Evolutionary conservation across 352 stramenopile genomes (phyloP).

Genomic region (Peronospora farinosa): DNA sequence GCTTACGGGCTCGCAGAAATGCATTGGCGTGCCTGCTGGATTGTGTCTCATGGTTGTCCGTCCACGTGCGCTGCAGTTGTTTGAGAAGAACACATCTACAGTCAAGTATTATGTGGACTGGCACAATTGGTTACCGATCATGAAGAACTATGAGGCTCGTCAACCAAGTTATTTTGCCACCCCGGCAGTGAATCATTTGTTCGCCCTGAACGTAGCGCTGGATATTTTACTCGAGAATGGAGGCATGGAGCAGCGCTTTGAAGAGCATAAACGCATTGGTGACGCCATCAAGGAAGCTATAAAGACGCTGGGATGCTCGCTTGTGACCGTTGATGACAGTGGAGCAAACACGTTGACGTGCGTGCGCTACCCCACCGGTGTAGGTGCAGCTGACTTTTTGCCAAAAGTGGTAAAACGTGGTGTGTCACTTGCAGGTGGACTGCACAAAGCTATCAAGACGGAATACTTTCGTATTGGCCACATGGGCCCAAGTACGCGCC

Average conservation of each 20-base stretch:
- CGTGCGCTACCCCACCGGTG: constrained; percentile 62
- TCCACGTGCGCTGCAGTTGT: constrained; percentile 55
- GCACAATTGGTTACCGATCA: constrained; percentile 76
- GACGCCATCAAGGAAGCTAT: constrained; percentile 65
- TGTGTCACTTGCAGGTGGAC: constrained; percentile 62
- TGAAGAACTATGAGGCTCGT: constrained; percentile 79
- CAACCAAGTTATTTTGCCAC: constrained; percentile 75
- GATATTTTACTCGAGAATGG: constrained; percentile 68
- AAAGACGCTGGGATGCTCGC: constrained; percentile 47
- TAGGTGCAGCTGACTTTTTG: constrained; percentile 59
- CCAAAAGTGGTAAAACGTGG: constrained; percentile 65
- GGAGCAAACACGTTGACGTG: constrained; percentile 69
- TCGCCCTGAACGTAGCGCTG: constrained; percentile 58
- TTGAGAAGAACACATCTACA: constrained; percentile 49
- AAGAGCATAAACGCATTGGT: constrained; percentile 52
- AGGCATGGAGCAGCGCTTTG: constrained; percentile 73
- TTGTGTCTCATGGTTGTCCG: constrained; percentile 62
- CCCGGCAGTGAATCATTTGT: constrained; percentile 73
- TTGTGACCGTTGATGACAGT: constrained; percentile 47
- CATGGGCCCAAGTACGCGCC: constrained; percentile 73
- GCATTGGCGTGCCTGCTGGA: constrained; percentile 59
- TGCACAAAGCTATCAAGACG: constrained; percentile 80
- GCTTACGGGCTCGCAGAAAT: constrained; percentile 77
- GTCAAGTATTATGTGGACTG: constrained; percentile 74
- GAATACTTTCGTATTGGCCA: constrained; percentile 83